A percentile compares a stretch with the other conserved stretches of the same genome.
phyloP scores from a whole-genome alignment of 371 early-diverging fungal genomes.

The Rhizopus sp. region DNA sequence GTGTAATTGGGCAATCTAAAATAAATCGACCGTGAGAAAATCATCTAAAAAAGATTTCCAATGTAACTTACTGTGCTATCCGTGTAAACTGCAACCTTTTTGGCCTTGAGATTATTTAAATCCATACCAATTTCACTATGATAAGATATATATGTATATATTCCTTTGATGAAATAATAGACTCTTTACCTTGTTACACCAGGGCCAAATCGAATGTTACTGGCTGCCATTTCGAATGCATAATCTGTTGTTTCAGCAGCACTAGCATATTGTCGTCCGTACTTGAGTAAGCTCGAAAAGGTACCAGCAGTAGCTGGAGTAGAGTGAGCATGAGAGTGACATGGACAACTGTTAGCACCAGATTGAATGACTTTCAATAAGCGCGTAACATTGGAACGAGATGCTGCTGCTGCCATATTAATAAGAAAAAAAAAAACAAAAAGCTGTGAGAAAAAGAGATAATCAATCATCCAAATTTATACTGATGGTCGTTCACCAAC shows the following conservation, averaged over 20 bases:
- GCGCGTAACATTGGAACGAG: slow-evolving; percentile 52
- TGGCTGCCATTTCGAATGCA: slow-evolving; percentile 90
- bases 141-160: neutral
- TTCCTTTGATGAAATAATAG: too few relatives aligned
- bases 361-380: slow-evolving; percentile 47
- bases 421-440: slow-evolving; percentile 3
- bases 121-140: slow-evolving; percentile 85
- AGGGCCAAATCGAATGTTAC: slow-evolving; percentile 85
- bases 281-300: slow-evolving; percentile 42
- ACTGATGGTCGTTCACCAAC: too few relatives aligned
- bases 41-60: slow-evolving; percentile 1
- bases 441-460: slow-evolving; percentile 7
- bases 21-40: slow-evolving; percentile 23
- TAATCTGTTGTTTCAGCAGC: slow-evolving; percentile 64
- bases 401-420: slow-evolving; percentile 49
- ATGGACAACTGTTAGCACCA: slow-evolving; percentile 53
- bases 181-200: slow-evolving; percentile 73
- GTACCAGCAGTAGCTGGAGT: slow-evolving; percentile 31
- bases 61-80: slow-evolving; percentile 68
- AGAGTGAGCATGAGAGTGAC: slow-evolving; percentile 55
- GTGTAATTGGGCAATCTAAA: slow-evolving; percentile 65
- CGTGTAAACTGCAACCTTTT: slow-evolving; percentile 86
- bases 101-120: slow-evolving; percentile 73
- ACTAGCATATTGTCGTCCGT: slow-evolving; percentile 52
- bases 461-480: neutral